Percentiles rank a stretch among this genome's conserved stretches.
Evolutionary conservation across 306 rosid genomes (phyloP).

Genomic region (Dalbergia cultrata): DNA sequence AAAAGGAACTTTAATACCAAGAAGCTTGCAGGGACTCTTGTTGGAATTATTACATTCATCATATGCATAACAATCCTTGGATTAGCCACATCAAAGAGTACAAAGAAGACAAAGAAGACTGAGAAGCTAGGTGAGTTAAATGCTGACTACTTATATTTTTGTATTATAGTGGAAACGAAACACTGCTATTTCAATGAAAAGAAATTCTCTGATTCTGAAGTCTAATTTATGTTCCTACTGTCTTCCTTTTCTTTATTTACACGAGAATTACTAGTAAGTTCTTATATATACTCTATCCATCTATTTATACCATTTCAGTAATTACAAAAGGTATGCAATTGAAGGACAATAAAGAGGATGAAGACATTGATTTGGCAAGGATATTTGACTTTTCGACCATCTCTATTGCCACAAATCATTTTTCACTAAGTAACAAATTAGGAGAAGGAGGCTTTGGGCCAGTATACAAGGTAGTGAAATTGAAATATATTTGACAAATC

Average conservation of each 20-base stretch:
- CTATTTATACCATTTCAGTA: not conserved
- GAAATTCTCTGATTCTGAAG: not conserved
- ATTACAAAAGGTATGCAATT: not conserved
- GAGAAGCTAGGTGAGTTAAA: not conserved
- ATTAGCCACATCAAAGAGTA: not conserved
- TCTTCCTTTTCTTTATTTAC: conserved; percentile 2
- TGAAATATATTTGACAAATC: not conserved
- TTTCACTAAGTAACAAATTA: not conserved
- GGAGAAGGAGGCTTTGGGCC: not conserved
- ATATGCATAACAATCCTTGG: conserved; percentile 8
- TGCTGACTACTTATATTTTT: not conserved
- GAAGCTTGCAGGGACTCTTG: not conserved
- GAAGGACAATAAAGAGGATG: not conserved
- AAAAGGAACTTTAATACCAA: not conserved
- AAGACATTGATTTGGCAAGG: not conserved
- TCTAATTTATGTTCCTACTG: not conserved
- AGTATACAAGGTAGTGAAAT: not conserved
- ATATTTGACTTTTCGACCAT: not conserved
- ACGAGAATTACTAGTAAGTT: not conserved
- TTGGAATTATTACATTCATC: not conserved
- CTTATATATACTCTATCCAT: not conserved
- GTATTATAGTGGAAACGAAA: not conserved
- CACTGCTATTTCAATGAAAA: not conserved
- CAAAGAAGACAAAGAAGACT: not conserved
- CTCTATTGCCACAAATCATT: not conserved